These are phyloP conservation scores for Brassica cretica DNA, from an alignment of 345 rosid species.

Conservation along the genomic window DNA sequence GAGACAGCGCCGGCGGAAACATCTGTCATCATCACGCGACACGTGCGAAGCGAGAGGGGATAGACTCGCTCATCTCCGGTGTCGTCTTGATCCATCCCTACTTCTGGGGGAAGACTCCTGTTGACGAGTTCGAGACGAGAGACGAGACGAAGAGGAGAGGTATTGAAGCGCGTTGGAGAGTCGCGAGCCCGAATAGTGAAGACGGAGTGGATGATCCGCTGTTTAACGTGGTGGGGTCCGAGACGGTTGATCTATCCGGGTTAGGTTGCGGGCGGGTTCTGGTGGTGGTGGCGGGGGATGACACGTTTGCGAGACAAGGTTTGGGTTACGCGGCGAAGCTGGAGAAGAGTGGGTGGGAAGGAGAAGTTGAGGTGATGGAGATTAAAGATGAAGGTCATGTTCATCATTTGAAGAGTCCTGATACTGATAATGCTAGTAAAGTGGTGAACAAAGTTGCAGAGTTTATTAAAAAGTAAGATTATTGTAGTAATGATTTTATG, in stretches of 20 bases:
- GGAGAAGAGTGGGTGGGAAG: constrained; percentile 47
- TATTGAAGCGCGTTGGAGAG: constrained; percentile 34
- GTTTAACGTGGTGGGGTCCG: constrained; percentile 42
- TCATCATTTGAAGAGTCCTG: constrained; percentile 41
- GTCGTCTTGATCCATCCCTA: constrained; percentile 48
- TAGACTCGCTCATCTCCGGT: constrained; percentile 24
- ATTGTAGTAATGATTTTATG: background rate
- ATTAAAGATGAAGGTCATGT: constrained; percentile 44
- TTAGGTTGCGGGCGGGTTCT: constrained; percentile 43
- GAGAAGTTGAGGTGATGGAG: constrained; percentile 45
- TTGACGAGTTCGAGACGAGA: constrained; percentile 27
- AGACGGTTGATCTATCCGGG: constrained; percentile 30
- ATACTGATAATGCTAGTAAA: constrained; percentile 31
- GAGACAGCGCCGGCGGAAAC: constrained; percentile 74
- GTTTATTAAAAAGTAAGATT: constrained; percentile 27
- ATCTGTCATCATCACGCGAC: constrained; percentile 47
- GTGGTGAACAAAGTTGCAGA: constrained; percentile 30
- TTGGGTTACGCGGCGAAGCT: constrained; percentile 39
- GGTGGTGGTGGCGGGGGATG: constrained; percentile 50
- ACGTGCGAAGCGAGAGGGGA: constrained; percentile 30
- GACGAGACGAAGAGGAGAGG: constrained; percentile 39
- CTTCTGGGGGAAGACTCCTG: constrained; percentile 43
- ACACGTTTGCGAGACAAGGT: constrained; percentile 43
- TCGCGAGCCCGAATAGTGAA: constrained; percentile 39
- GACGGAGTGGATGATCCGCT: constrained; percentile 51